Conservation (phyloP, 257 asterid genomes). For the Striga asiatica region DNA sequence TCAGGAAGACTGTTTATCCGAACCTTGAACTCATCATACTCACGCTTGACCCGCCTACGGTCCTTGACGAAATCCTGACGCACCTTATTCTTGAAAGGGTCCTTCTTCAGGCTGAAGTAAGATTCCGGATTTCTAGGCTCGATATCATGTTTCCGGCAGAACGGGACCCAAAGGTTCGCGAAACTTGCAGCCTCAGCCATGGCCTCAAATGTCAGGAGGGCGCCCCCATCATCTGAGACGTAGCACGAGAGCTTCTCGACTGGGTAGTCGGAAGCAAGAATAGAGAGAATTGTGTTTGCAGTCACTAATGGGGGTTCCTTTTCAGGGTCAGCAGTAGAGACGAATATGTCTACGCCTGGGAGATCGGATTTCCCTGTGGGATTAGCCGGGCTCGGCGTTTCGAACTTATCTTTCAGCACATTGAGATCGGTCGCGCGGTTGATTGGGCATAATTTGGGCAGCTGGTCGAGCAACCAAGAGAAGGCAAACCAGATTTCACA, state of each 20-base stretch:
- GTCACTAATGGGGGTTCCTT: conserved; percentile 90
- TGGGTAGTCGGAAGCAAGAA: conserved; percentile 77
- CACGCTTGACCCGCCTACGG: conserved; percentile 80
- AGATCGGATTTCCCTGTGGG: conserved; percentile 82
- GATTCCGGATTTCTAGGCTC: conserved; percentile 86
- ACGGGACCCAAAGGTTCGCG: conserved; percentile 84
- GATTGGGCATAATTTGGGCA: conserved; percentile 66
- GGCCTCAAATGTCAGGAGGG: conserved; percentile 85
- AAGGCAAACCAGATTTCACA: conserved; percentile 90
- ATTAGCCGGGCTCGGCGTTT: conserved; percentile 47
- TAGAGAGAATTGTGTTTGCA: conserved; percentile 76
- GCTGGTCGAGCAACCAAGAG: conserved; percentile 90
- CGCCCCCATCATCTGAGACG: conserved; percentile 88
- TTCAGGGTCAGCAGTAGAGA: conserved; percentile 91
- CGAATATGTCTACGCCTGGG: conserved; percentile 71
- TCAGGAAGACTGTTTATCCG: conserved; percentile 79
- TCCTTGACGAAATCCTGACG: conserved; percentile 75
- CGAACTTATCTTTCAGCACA: conserved; percentile 71
- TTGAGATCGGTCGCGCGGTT: conserved; percentile 76
- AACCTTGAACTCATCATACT: conserved; percentile 85
- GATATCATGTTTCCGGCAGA: conserved; percentile 64
- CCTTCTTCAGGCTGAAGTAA: conserved; percentile 64
- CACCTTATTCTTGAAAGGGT: conserved; percentile 76
- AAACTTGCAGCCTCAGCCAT: conserved; percentile 96
- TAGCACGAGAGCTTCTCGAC: conserved; percentile 87